A percentile compares a stretch with the other conserved stretches of the same genome.
Evolutionary conservation across 257 asterid genomes (phyloP).

Genomic region (Solanum pennellii): DNA sequence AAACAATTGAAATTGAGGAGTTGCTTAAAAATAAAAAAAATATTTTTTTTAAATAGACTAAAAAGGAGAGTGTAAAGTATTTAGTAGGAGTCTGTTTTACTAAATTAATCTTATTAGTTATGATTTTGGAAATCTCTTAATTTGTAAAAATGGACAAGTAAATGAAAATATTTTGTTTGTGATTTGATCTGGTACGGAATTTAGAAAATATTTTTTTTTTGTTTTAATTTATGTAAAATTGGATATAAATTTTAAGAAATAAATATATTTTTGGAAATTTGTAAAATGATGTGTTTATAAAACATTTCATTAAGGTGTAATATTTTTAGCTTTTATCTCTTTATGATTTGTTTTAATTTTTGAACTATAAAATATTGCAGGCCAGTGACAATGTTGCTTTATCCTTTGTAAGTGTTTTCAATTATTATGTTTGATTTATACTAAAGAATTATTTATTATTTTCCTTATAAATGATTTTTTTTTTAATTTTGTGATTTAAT

Average conservation of each 20-base stretch:
- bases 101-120: background rate
- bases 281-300: background rate
- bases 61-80: background rate
- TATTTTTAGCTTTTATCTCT: background rate
- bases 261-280: background rate
- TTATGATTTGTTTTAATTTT: background rate
- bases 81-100: background rate
- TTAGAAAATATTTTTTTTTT: fast-evolving
- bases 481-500: background rate
- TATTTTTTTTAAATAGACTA: too few species aligned
- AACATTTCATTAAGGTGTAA: background rate
- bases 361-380: constrained; percentile 3
- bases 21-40: background rate
- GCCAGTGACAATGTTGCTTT: constrained; percentile 28
- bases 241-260: background rate
- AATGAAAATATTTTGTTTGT: background rate
- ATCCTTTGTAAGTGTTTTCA: constrained; percentile 22
- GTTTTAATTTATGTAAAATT: too few species aligned
- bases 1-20: background rate
- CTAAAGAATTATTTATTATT: background rate
- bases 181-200: fast-evolving
- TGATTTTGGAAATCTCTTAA: background rate
- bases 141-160: background rate
- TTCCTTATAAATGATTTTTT: background rate
- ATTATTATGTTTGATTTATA: background rate